Conservation (phyloP, 2,329 filamentous ascomycete species). For the Hawksworthiomyces lignivorus region DNA sequence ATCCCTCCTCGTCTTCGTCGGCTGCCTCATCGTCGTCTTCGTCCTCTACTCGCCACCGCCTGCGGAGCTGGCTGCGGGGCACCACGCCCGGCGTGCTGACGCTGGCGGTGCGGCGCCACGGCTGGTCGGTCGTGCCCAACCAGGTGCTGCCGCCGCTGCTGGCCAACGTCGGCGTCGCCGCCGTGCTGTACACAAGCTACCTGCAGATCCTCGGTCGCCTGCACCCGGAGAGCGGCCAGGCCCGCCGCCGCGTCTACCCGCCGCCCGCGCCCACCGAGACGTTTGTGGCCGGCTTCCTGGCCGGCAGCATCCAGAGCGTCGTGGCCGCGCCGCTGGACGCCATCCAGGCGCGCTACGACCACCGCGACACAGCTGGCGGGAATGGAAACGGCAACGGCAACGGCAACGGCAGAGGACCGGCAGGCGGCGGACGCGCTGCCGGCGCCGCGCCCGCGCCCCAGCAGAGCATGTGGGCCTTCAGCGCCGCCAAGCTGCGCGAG, state of each 20-base stretch:
- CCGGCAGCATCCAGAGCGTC: constrained; percentile 61
- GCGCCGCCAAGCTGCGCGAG: constrained; percentile 57
- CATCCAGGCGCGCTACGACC: constrained; percentile 65
- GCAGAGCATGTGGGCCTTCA: constrained; percentile 68
- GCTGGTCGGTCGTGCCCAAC: constrained; percentile 66
- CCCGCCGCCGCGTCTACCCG: constrained; percentile 58
- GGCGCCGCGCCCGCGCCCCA: too few species aligned
- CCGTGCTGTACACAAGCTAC: constrained; percentile 69
- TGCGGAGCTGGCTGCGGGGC: constrained; percentile 46
- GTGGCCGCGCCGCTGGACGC: constrained; percentile 70
- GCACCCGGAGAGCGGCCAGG: constrained; percentile 54
- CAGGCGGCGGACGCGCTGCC: too few species aligned
- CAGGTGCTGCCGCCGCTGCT: constrained; percentile 70
- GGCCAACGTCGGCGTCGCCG: constrained; percentile 67
- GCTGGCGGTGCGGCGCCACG: constrained; percentile 59
- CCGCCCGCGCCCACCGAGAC: constrained; percentile 56
- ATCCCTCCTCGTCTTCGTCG: constrained; percentile 16
- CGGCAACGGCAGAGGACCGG: too few species aligned
- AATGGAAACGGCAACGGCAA: constrained; percentile 22
- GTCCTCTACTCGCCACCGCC: constrained; percentile 27
- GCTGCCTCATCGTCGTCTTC: not conserved
- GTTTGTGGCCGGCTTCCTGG: constrained; percentile 62
- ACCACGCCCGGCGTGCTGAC: constrained; percentile 64
- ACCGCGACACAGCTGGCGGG: constrained; percentile 34
- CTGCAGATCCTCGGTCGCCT: constrained; percentile 59